A percentile compares a stretch with the other conserved stretches of the same genome.
Evolutionary conservation across 2,329 filamentous ascomycete species (phyloP).

Genomic region (Lasiodiplodia sp.): DNA sequence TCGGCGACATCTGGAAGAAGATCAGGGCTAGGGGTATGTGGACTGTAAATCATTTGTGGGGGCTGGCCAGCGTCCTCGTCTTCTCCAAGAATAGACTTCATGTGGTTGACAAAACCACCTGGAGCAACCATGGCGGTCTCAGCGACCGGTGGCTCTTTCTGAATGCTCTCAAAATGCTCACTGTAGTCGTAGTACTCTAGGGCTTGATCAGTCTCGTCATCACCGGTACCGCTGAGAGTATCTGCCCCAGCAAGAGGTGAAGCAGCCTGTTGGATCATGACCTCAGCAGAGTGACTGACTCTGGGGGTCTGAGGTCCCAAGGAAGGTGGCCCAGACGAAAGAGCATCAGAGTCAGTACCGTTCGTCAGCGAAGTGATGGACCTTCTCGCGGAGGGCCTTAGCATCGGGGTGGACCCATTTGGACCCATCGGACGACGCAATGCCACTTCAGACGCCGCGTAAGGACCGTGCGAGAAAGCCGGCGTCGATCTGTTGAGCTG

Average conservation of each 20-base stretch:
- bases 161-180: slow-evolving; percentile 45
- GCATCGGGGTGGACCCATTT: slow-evolving; percentile 35
- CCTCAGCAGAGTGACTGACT: slow-evolving; percentile 46
- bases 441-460: slow-evolving; percentile 8
- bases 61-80: slow-evolving; percentile 14
- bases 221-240: not conserved
- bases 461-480: not conserved
- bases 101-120: slow-evolving; percentile 51
- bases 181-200: slow-evolving; percentile 48
- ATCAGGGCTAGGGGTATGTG: slow-evolving; percentile 22
- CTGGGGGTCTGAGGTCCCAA: slow-evolving; percentile 53
- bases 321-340: slow-evolving; percentile 53
- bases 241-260: slow-evolving; percentile 8
- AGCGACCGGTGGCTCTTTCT: slow-evolving; percentile 28
- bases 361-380: slow-evolving; percentile 27
- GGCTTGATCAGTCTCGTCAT: slow-evolving; percentile 7
- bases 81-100: slow-evolving; percentile 53
- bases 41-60: not conserved
- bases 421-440: slow-evolving; percentile 36
- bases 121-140: slow-evolving; percentile 33
- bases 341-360: slow-evolving; percentile 48
- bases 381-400: slow-evolving; percentile 34
- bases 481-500: slow-evolving; percentile 23
- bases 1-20: slow-evolving; percentile 36
- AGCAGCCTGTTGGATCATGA: slow-evolving; percentile 32